These are phyloP conservation scores for Sporisorium iseilematis-ciliati DNA, from an alignment of 1,284 basidiomycete species.

Conservation along the genomic window DNA sequence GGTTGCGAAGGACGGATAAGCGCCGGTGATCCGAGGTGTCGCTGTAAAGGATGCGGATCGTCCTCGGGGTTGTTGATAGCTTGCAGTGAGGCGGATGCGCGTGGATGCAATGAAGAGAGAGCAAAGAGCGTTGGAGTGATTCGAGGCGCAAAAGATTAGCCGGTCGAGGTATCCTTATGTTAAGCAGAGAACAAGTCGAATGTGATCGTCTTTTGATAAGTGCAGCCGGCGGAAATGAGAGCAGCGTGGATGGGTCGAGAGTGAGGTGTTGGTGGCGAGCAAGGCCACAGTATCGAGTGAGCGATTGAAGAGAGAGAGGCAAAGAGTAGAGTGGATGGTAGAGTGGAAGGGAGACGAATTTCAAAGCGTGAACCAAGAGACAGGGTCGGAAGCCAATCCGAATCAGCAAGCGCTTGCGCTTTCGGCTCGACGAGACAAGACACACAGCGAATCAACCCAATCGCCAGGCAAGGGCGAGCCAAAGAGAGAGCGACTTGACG, in stretches of 20 bases:
- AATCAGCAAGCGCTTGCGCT: slow-evolving; percentile 6
- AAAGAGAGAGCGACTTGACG: too few species aligned
- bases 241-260: not conserved
- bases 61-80: not conserved
- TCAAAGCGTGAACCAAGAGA: not conserved
- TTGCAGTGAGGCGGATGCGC: not conserved
- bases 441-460: not conserved
- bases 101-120: not conserved
- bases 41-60: not conserved
- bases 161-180: slow-evolving; percentile 1
- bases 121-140: not conserved
- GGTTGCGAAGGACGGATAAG: too few species aligned
- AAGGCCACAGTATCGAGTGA: not conserved
- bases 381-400: slow-evolving; percentile 6
- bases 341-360: too few species aligned
- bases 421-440: not conserved
- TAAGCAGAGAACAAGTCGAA: not conserved
- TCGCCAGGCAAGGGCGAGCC: not conserved
- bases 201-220: not conserved
- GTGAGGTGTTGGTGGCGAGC: not conserved
- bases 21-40: too few species aligned
- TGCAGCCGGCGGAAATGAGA: slow-evolving; percentile 2
- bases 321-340: not conserved
- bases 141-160: not conserved
- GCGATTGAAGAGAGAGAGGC: not conserved